Conservation (phyloP, 192 early-diverging fungal genomes). For the Coemansia pectinata region DNA sequence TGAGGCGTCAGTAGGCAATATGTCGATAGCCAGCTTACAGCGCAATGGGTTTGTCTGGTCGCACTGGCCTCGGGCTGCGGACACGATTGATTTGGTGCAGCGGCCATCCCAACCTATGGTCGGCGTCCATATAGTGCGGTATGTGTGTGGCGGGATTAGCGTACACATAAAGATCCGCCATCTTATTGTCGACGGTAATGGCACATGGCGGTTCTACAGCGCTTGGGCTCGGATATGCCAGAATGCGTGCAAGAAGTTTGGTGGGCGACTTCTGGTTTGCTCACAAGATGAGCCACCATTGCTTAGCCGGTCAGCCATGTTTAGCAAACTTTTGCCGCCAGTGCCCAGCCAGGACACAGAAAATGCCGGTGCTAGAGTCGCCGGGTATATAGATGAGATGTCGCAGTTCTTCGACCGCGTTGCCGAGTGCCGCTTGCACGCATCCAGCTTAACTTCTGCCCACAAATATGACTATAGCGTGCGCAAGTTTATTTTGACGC, state of each 20-base stretch:
- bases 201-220: slow-evolving; percentile 25
- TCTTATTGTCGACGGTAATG: slow-evolving; percentile 32
- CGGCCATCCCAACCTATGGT: slow-evolving; percentile 16
- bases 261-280: too few relatives aligned
- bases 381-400: neutral
- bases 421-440: neutral
- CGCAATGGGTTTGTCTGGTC: slow-evolving; percentile 14
- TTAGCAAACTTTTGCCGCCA: neutral
- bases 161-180: slow-evolving; percentile 42
- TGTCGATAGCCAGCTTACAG: slow-evolving; percentile 1
- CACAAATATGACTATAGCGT: neutral
- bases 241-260: neutral
- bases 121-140: slow-evolving; percentile 29
- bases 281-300: neutral
- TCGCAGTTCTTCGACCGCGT: neutral
- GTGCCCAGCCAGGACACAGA: neutral
- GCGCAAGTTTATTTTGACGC: slow-evolving; percentile 16
- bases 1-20: neutral
- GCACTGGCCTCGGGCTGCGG: slow-evolving; percentile 19
- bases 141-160: slow-evolving; percentile 35
- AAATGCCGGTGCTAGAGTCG: neutral
- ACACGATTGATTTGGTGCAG: slow-evolving; percentile 7
- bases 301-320: neutral
- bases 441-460: too few relatives aligned
- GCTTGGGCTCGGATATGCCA: slow-evolving; percentile 25